Conservation (phyloP, 441 rosid genomes). For the Gossypium lobatum region DNA sequence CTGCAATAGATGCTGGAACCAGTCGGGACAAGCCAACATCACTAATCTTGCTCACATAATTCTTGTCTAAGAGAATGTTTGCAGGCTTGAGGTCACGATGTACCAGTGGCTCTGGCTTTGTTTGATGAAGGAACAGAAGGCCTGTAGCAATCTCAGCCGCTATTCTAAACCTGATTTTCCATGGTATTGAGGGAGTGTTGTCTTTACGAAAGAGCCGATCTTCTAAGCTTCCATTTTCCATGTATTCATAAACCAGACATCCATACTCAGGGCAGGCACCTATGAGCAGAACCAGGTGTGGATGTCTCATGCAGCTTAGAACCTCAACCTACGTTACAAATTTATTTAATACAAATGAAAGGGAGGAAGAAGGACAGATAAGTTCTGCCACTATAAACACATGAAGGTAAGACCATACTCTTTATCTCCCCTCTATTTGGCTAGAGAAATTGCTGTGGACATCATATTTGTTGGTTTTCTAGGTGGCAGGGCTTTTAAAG, state of each 20-base stretch:
- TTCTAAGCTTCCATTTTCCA: slow-evolving; percentile 80
- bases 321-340: slow-evolving; percentile 52
- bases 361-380: background rate
- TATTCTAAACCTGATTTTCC: slow-evolving; percentile 60
- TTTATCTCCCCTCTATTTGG: background rate
- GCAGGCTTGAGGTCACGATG: slow-evolving; percentile 87
- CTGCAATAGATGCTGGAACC: slow-evolving; percentile 43
- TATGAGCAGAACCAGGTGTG: slow-evolving; percentile 70
- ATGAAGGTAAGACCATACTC: background rate
- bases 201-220: slow-evolving; percentile 61
- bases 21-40: slow-evolving; percentile 74
- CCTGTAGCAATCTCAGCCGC: slow-evolving; percentile 65
- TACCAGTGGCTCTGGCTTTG: slow-evolving; percentile 71
- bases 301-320: slow-evolving; percentile 67
- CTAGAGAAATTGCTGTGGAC: background rate
- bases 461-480: background rate
- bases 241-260: slow-evolving; percentile 71
- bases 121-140: slow-evolving; percentile 70
- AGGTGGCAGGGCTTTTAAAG: background rate
- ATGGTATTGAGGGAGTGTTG: slow-evolving; percentile 51
- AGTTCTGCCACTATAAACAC: background rate
- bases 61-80: slow-evolving; percentile 56
- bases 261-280: slow-evolving; percentile 88
- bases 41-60: slow-evolving; percentile 52
- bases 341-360: background rate